phyloP scores from a whole-genome alignment of 2,329 filamentous ascomycete species.

The Dryadomyces sulphureus region DNA sequence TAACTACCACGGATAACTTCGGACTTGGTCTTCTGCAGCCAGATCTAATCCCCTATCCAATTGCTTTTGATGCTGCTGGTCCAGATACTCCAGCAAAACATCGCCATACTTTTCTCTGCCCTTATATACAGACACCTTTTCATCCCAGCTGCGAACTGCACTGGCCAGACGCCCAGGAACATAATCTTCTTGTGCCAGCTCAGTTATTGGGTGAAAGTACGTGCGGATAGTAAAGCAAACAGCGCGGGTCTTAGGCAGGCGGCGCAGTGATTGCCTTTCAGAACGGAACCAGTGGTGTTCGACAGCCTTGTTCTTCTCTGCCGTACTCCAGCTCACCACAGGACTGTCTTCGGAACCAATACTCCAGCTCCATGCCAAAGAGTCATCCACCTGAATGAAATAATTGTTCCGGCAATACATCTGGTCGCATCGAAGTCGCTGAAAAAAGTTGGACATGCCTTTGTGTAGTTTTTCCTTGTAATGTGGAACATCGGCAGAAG shows the following conservation, averaged over 20 bases:
- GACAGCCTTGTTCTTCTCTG: constrained; percentile 58
- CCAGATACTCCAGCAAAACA: constrained; percentile 62
- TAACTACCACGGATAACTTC: constrained; percentile 43
- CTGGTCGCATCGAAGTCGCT: constrained; percentile 51
- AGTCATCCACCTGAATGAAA: constrained; percentile 75
- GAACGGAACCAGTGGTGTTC: constrained; percentile 64
- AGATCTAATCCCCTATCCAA: constrained; percentile 49
- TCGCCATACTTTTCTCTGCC: constrained; percentile 59
- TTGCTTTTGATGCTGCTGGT: constrained; percentile 60
- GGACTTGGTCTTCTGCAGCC: constrained; percentile 42
- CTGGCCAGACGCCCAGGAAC: constrained; percentile 67
- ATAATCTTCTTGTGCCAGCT: constrained; percentile 55
- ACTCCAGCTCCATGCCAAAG: constrained; percentile 58
- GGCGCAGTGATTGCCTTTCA: constrained; percentile 55
- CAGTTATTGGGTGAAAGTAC: constrained; percentile 59
- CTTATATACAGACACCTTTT: constrained; percentile 64
- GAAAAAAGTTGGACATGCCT: constrained; percentile 73
- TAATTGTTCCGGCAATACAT: constrained; percentile 61
- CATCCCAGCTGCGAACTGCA: constrained; percentile 67
- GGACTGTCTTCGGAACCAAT: constrained; percentile 59
- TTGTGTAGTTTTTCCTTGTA: constrained; percentile 58
- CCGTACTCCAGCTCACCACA: constrained; percentile 57
- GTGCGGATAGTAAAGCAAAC: constrained; percentile 66
- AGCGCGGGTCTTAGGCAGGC: constrained; percentile 42
- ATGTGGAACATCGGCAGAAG: constrained; percentile 58